These are phyloP conservation scores for Globisporangium sylvaticum DNA, from an alignment of 352 stramenopile species.

Conservation along the genomic window DNA sequence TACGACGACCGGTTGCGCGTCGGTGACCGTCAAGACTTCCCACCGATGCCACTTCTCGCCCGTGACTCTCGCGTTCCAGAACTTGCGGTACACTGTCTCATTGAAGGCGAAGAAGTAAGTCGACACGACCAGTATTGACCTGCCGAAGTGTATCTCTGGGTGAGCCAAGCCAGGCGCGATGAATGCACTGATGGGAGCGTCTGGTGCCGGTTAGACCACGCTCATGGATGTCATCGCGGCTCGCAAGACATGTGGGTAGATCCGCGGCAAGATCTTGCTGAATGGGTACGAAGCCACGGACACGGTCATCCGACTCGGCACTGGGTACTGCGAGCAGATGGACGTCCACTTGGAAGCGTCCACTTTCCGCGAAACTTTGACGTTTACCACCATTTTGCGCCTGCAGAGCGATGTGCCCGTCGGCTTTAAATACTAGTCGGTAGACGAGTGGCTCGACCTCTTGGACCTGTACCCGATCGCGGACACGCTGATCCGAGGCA, in stretches of 20 bases:
- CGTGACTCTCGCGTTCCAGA: slow-evolving; percentile 28
- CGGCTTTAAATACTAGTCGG: no score
- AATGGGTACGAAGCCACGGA: no score
- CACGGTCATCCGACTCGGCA: no score
- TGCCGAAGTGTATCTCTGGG: slow-evolving; percentile 51
- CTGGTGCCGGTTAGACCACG: slow-evolving; percentile 88
- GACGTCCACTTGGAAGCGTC: slow-evolving; percentile 90
- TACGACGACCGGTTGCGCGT: neutral
- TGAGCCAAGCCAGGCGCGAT: slow-evolving; percentile 37
- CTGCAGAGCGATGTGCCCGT: no score
- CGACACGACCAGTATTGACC: slow-evolving; percentile 35
- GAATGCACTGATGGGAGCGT: slow-evolving; percentile 52
- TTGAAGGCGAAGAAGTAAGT: slow-evolving; percentile 19
- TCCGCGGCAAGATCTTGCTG: no score
- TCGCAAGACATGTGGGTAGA: no score
- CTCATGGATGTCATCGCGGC: no score
- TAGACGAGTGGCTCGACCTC: no score
- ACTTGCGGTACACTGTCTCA: slow-evolving; percentile 32
- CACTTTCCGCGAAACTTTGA: no score
- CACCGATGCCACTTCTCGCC: slow-evolving; percentile 12
- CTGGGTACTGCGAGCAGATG: slow-evolving; percentile 79
- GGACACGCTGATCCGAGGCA: no score
- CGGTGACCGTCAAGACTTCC: slow-evolving; percentile 1
- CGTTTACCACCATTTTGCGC: no score
- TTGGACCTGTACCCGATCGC: no score